Base-by-base conservation (phyloP, 495 filamentous ascomycete species). In the Aspergillus biplanus region DNA sequence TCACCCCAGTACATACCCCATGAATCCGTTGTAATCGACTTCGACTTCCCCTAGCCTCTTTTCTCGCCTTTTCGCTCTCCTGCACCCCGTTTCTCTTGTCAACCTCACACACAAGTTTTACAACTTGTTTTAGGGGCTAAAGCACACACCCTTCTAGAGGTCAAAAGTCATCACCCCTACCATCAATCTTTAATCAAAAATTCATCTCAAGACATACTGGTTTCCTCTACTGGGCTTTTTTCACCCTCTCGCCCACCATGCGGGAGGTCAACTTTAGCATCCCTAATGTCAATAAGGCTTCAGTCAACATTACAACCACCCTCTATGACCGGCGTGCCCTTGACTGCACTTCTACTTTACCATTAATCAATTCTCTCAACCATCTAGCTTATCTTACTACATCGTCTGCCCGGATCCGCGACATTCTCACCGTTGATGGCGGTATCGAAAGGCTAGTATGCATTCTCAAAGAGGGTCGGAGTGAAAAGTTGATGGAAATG, bases 181-280 rank as follows among this genome's bases (percentile, higher is more conserved):
- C 34, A 33, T 52, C 12, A 15, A 34, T 59, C 32, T 52, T 59
- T 47, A 4, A 18, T 56, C 33, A 33, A 54, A 52, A 32, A 34
- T 35, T 44, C 7, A 53, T 54, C 39, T 27, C 52, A 53, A 55
- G 47, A 56, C 7, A 18, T 37, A 54, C 33, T 59, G 57, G 35
- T 49, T 34, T 34, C 21, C 46, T 27, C 21, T n/a, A 27, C 31
- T 12, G 6, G 37, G 37, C 5, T 37, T 56, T 33, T 55, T 35
- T 31, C 33, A 58, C 56, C 39, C 55, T 52, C 55, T 71, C 65
- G 52, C 71, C 73, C 79, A 81, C 61, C 70, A 98, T 99, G 95
- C 91, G 95, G 78, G 95, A 99, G 86, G 92, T 97, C 81, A 99
- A 99, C 77, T 99, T 98, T 80, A 97, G 95, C 79, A 97, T 99